These are phyloP conservation scores for Scleromitrula shiraiana DNA, from an alignment of 2,329 filamentous ascomycete species.

Conservation along the genomic window DNA sequence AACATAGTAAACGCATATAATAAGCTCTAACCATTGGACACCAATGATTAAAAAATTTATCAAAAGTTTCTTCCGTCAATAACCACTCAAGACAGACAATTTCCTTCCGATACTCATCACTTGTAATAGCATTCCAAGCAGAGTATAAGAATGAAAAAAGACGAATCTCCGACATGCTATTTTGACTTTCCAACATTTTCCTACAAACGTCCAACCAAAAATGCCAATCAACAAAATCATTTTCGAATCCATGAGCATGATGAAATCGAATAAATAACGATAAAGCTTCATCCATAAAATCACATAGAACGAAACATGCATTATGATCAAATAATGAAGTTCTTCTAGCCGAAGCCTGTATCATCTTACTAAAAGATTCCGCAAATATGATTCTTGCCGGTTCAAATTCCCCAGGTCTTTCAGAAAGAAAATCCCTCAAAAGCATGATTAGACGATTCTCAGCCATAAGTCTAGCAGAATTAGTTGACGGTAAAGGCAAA, in stretches of 20 bases:
- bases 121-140: slow-evolving; percentile 52
- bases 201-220: slow-evolving; percentile 63
- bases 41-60: slow-evolving; percentile 65
- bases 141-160: slow-evolving; percentile 61
- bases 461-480: slow-evolving; percentile 58
- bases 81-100: slow-evolving; percentile 56
- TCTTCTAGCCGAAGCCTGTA: slow-evolving; percentile 53
- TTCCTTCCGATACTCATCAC: slow-evolving; percentile 48
- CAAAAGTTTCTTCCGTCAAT: slow-evolving; percentile 53
- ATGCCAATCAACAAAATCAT: slow-evolving; percentile 49
- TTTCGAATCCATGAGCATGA: slow-evolving; percentile 32
- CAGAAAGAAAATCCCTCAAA: slow-evolving; percentile 59
- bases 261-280: slow-evolving; percentile 54
- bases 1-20: slow-evolving; percentile 64
- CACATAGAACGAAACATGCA: slow-evolving; percentile 65
- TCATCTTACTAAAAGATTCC: slow-evolving; percentile 51
- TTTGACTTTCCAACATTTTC: slow-evolving; percentile 62
- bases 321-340: slow-evolving; percentile 62
- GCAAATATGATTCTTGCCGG: slow-evolving; percentile 52
- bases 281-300: slow-evolving; percentile 63
- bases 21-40: slow-evolving; percentile 72
- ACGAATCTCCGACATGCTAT: slow-evolving; percentile 63
- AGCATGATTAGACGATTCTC: slow-evolving; percentile 65
- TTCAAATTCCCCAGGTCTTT: slow-evolving; percentile 44
- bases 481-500: slow-evolving; percentile 45